These are phyloP conservation scores for Aciculoconidium aculeatum DNA, from an alignment of 805 yeast species.

Conservation along the genomic window DNA sequence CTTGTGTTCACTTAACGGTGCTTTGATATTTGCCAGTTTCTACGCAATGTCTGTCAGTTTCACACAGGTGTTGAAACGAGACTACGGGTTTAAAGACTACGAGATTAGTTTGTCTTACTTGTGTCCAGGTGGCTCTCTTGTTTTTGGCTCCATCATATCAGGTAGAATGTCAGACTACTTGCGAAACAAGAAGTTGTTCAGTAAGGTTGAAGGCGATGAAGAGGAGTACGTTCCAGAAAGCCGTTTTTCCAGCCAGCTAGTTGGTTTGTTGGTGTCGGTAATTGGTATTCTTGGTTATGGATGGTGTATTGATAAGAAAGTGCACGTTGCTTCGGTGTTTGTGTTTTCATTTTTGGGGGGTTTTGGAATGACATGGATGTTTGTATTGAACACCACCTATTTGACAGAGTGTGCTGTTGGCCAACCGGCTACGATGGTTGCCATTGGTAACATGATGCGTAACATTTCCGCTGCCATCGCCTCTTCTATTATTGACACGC, in stretches of 20 bases:
- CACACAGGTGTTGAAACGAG: conserved; percentile 31
- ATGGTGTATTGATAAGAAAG: conserved; percentile 41
- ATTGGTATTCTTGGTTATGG: conserved; percentile 47
- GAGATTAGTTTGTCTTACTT: conserved; percentile 42
- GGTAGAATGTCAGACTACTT: conserved; percentile 43
- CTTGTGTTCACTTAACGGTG: conserved; percentile 42
- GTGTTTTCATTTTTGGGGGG: conserved; percentile 43
- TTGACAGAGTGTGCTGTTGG: conserved; percentile 44
- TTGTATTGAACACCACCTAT: conserved; percentile 48
- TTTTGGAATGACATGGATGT: conserved; percentile 52
- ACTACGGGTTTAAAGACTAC: conserved; percentile 31
- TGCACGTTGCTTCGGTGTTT: conserved; percentile 34
- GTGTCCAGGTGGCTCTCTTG: conserved; percentile 47
- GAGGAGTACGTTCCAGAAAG: conserved; percentile 40
- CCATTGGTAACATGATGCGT: conserved; percentile 48
- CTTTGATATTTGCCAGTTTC: conserved; percentile 48
- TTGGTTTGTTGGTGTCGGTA: conserved; percentile 39
- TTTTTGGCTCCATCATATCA: conserved; percentile 43
- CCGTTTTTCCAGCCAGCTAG: conserved; percentile 37
- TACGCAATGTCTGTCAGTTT: conserved; percentile 50
- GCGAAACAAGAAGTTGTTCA: conserved; percentile 13
- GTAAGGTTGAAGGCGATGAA: too few species aligned
- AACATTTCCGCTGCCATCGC: conserved; percentile 51
- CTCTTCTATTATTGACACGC: conserved; percentile 38
- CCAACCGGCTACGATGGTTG: conserved; percentile 49